Base-by-base conservation (phyloP, 371 early-diverging fungal genomes). In the Apophysomyces sp. region DNA sequence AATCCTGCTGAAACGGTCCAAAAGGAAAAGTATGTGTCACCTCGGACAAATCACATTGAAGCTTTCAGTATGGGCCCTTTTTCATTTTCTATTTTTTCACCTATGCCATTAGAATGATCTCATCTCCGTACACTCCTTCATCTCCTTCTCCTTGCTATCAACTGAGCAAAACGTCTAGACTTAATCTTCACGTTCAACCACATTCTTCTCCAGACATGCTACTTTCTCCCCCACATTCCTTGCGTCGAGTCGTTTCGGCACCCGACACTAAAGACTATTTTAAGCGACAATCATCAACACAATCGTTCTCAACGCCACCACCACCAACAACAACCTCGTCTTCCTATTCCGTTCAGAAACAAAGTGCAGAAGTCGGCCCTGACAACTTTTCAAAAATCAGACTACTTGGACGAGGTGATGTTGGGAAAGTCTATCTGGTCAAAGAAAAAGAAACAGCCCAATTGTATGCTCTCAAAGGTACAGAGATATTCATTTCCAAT, bases 401-500 rank as follows among this genome's bases (percentile, higher is more conserved):
- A 73, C 65, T 96, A 55, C 84, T 96, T 29, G 96, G 96, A 51
- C 91, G 92, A 69, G 96, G 96, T 34, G 97, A 95, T 75, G 97
- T 96, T 7, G 97, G 94, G 28, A 89, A 86, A 62, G 94, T 94
- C 5, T 94, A 91, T 65, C 80, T 94, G 55, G 95, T 94, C 53
- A 88, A 84, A 40, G 89, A 91, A 63, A 93, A 91, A 67, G 88
- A 85, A 41, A 77, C 84, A 0, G 86, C 82, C 58, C 85, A 86
- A 56, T 81, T 92, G 13, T 95, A 86, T 73, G 96, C 96, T 5
- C 90, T 95, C 87, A 95, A 95, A 81, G 83, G 82, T 80, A 71
- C 9, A 3, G 9, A 9, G 16, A 21, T 21, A n/a, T 18, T 15
- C 11, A 6, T 2, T 8, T 44, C 21, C 4, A 44, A 21, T 44